These are phyloP conservation scores for Phaeosphaeria sp. DNA, from an alignment of 2,329 filamentous ascomycete species.

Conservation along the genomic window DNA sequence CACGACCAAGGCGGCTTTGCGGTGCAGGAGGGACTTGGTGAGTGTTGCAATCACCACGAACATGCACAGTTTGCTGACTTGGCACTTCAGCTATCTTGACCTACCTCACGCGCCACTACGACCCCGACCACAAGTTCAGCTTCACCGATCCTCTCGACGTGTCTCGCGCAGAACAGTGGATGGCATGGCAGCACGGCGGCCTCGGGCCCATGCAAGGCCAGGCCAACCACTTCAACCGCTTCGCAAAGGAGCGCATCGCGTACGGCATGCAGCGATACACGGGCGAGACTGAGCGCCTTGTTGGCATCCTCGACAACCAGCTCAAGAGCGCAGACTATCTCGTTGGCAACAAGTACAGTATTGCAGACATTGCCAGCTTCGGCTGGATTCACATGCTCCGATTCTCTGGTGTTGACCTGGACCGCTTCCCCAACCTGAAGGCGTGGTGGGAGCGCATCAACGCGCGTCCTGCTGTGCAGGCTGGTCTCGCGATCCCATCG, in stretches of 20 bases:
- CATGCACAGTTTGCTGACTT: background rate
- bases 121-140: conserved; percentile 55
- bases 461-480: conserved; percentile 52
- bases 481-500: conserved; percentile 46
- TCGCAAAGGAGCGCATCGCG: conserved; percentile 52
- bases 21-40: conserved; percentile 54
- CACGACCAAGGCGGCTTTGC: conserved; percentile 67
- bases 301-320: conserved; percentile 53
- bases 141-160: conserved; percentile 57
- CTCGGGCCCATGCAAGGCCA: no score
- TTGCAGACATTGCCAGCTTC: conserved; percentile 56
- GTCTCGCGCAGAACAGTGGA: conserved; percentile 64
- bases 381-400: conserved; percentile 53
- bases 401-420: conserved; percentile 51
- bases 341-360: conserved; percentile 55
- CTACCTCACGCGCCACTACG: conserved; percentile 56
- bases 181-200: conserved; percentile 63
- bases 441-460: conserved; percentile 54
- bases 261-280: conserved; percentile 56
- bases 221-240: conserved; percentile 50
- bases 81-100: conserved; percentile 47
- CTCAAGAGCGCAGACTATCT: conserved; percentile 52
- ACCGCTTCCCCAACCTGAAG: conserved; percentile 52
- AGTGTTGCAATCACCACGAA: conserved; percentile 4
- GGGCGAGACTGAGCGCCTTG: conserved; percentile 56